These are phyloP conservation scores for Macadamia tetraphylla DNA, from an alignment of 164 flowering plant genomes.

Conservation along the genomic window DNA sequence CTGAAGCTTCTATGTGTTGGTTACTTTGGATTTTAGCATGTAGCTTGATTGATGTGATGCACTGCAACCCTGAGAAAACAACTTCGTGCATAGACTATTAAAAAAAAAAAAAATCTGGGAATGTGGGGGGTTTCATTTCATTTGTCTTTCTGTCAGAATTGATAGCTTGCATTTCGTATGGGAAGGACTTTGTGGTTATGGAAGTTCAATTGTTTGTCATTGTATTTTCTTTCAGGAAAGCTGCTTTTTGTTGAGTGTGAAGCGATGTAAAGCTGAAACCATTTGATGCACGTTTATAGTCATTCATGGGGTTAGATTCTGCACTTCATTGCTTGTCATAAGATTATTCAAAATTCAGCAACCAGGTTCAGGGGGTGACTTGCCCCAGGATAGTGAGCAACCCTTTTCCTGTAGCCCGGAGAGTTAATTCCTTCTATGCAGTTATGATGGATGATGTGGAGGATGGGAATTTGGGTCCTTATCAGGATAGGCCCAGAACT, in stretches of 20 bases:
- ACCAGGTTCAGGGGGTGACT: slow-evolving; percentile 81
- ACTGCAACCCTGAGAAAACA: neutral
- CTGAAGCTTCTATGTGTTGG: neutral
- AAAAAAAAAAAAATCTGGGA: neutral
- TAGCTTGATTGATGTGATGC: neutral
- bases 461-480: slow-evolving; percentile 54
- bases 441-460: slow-evolving; percentile 77
- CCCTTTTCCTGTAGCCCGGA: slow-evolving; percentile 55
- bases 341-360: slow-evolving; percentile 65
- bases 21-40: neutral
- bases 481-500: slow-evolving; percentile 66
- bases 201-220: neutral
- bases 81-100: too few relatives aligned
- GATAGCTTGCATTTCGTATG: neutral
- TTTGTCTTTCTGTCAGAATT: neutral
- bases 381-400: slow-evolving; percentile 71
- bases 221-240: neutral
- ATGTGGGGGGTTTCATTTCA: neutral
- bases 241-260: neutral
- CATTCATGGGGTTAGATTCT: neutral
- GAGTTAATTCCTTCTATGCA: slow-evolving; percentile 57
- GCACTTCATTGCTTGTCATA: slow-evolving; percentile 1
- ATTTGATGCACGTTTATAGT: neutral
- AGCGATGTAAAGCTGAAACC: neutral
- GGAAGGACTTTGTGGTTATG: neutral